Conservation (phyloP, 2,329 filamentous ascomycete genomes). For the Cytospora chrysosperma region DNA sequence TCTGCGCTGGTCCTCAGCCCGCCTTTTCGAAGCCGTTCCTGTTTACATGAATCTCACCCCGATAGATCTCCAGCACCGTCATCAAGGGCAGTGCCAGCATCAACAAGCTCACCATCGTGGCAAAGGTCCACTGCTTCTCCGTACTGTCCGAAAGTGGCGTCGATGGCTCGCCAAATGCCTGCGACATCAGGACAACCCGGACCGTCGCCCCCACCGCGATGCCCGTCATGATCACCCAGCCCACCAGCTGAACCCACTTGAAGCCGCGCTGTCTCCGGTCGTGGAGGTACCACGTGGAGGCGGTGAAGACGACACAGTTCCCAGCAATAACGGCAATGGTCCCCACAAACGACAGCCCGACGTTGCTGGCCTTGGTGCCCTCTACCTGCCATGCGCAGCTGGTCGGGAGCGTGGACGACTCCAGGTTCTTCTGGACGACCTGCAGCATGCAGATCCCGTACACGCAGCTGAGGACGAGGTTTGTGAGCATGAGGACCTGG, state of each 20-base stretch:
- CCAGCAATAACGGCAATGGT: conserved; percentile 61
- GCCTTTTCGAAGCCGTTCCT: background rate
- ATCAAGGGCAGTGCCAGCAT: conserved; percentile 60
- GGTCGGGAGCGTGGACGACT: conserved; percentile 51
- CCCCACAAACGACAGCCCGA: conserved; percentile 52
- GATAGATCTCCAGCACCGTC: conserved; percentile 55
- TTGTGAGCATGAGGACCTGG: conserved; percentile 65
- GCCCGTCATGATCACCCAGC: conserved; percentile 54
- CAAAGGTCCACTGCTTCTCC: conserved; percentile 62
- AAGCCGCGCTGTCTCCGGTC: conserved; percentile 53
- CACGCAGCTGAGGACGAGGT: conserved; percentile 57
- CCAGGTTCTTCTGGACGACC: conserved; percentile 50
- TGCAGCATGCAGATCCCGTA: conserved; percentile 57
- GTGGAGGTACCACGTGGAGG: conserved; percentile 66
- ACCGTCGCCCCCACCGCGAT: conserved; percentile 59
- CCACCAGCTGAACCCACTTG: conserved; percentile 51
- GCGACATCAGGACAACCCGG: conserved; percentile 55
- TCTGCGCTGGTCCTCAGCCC: background rate
- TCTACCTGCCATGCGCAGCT: conserved; percentile 57
- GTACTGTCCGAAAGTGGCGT: conserved; percentile 50
- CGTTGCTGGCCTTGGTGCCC: conserved; percentile 38
- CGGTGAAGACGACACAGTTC: conserved; percentile 56
- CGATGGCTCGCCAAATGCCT: conserved; percentile 58
- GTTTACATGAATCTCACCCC: conserved; percentile 13
- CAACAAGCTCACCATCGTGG: conserved; percentile 59